phyloP scores from a whole-genome alignment of 1,284 basidiomycete species.

The Coniophora puteana region DNA sequence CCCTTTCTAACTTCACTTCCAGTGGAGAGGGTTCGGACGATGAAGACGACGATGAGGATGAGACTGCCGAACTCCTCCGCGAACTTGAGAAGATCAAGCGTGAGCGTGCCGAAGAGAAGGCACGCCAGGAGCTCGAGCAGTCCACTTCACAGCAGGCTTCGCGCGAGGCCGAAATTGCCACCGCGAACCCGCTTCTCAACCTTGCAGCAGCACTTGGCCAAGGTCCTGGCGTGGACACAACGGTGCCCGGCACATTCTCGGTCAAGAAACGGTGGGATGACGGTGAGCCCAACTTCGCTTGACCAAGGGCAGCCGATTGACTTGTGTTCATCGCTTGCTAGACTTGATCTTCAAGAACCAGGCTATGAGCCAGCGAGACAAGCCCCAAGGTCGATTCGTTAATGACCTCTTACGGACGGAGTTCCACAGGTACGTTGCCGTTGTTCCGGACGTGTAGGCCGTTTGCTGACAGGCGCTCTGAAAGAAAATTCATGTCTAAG shows the following conservation, averaged over 20 bases:
- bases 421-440: slow-evolving; percentile 76
- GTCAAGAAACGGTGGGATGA: slow-evolving; percentile 96
- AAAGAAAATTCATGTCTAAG: slow-evolving; percentile 9
- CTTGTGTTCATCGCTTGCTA: slow-evolving; percentile 24
- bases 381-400: slow-evolving; percentile 82
- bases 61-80: slow-evolving; percentile 87
- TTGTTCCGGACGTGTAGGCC: not conserved
- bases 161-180: slow-evolving; percentile 81
- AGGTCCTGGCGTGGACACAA: slow-evolving; percentile 63
- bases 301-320: not conserved
- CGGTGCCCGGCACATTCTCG: slow-evolving; percentile 78
- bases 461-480: not conserved
- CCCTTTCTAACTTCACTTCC: not conserved
- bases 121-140: slow-evolving; percentile 74
- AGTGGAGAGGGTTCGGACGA: slow-evolving; percentile 49
- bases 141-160: slow-evolving; percentile 60
- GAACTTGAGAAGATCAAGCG: slow-evolving; percentile 95
- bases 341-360: slow-evolving; percentile 98
- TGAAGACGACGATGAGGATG: slow-evolving; percentile 77
- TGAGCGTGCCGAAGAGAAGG: slow-evolving; percentile 91
- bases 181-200: slow-evolving; percentile 83
- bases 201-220: slow-evolving; percentile 83
- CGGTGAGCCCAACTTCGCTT: slow-evolving; percentile 42
- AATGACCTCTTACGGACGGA: slow-evolving; percentile 91
- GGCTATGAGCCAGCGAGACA: slow-evolving; percentile 65